phyloP scores from a whole-genome alignment of 2,329 filamentous ascomycete genomes.

The Pseudogymnoascus sp. region DNA sequence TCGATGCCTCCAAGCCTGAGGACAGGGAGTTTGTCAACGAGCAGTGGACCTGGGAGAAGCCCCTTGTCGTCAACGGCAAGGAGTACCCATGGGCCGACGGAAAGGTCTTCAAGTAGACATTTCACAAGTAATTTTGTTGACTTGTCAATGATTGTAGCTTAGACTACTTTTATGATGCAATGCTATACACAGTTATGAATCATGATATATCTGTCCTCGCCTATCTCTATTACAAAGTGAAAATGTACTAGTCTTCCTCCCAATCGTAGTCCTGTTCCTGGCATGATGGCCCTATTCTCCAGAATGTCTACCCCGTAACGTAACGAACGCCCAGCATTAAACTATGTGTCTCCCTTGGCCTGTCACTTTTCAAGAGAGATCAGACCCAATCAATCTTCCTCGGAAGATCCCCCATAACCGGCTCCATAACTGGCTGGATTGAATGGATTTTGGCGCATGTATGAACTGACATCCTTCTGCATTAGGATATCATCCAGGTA shows the following conservation, averaged over 20 bases:
- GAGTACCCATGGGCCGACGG: constrained; percentile 79
- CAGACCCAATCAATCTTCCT: neutral
- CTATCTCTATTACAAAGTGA: neutral
- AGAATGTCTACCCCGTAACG: neutral
- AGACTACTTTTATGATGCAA: constrained; percentile 11
- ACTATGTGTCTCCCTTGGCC: too few species aligned
- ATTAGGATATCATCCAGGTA: constrained; percentile 48
- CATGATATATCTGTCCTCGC: neutral
- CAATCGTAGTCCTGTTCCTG: neutral
- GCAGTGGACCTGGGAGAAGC: constrained; percentile 89
- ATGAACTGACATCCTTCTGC: constrained; percentile 54
- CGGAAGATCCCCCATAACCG: neutral
- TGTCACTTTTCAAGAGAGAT: neutral
- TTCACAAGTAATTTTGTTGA: neutral
- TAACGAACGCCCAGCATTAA: neutral
- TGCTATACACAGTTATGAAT: constrained; percentile 9
- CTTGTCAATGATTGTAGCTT: constrained; percentile 10
- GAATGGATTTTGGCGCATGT: constrained; percentile 46
- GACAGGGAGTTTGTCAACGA: constrained; percentile 80
- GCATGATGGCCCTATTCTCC: neutral
- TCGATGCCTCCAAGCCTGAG: constrained; percentile 77
- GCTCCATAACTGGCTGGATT: neutral
- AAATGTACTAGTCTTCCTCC: neutral
- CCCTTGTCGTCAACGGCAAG: constrained; percentile 74
- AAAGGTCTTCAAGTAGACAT: constrained; percentile 95